These are phyloP conservation scores for Epichloe scottii DNA, from an alignment of 2,329 filamentous ascomycete genomes.

Conservation along the genomic window DNA sequence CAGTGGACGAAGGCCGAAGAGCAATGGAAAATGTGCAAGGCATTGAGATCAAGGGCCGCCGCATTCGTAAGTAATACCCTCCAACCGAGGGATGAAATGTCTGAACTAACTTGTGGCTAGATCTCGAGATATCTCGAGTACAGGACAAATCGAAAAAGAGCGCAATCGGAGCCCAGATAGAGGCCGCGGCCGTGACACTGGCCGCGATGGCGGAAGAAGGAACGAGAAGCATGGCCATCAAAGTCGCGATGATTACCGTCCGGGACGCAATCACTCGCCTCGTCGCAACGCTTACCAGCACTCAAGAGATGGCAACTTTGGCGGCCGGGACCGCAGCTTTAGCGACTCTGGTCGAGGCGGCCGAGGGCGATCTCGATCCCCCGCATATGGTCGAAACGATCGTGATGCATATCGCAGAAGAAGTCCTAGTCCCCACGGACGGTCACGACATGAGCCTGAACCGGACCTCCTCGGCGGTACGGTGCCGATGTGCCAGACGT, in stretches of 20 bases:
- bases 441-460: conserved; percentile 38
- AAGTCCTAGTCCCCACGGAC: conserved; percentile 52
- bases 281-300: conserved; percentile 45
- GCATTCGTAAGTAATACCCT: conserved; percentile 63
- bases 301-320: conserved; percentile 43
- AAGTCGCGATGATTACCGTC: conserved; percentile 51
- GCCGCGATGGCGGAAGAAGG: conserved; percentile 31
- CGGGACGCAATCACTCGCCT: conserved; percentile 47
- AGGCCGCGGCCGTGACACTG: conserved; percentile 33
- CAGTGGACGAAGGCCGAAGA: conserved; percentile 56
- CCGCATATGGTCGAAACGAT: conserved; percentile 31
- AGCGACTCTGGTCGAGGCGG: conserved; percentile 28
- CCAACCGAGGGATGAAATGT: background rate
- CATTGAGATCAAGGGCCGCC: conserved; percentile 70
- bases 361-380: conserved; percentile 59
- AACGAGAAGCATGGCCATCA: conserved; percentile 35
- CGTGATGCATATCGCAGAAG: conserved; percentile 49
- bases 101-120: conserved; percentile 27
- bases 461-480: conserved; percentile 59
- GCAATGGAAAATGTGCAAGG: conserved; percentile 74
- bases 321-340: conserved; percentile 35
- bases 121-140: conserved; percentile 79
- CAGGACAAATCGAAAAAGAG: conserved; percentile 63
- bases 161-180: conserved; percentile 48
- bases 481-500: conserved; percentile 75